These are phyloP conservation scores for Syzygium malaccense DNA, from an alignment of 441 rosid species.

Conservation along the genomic window DNA sequence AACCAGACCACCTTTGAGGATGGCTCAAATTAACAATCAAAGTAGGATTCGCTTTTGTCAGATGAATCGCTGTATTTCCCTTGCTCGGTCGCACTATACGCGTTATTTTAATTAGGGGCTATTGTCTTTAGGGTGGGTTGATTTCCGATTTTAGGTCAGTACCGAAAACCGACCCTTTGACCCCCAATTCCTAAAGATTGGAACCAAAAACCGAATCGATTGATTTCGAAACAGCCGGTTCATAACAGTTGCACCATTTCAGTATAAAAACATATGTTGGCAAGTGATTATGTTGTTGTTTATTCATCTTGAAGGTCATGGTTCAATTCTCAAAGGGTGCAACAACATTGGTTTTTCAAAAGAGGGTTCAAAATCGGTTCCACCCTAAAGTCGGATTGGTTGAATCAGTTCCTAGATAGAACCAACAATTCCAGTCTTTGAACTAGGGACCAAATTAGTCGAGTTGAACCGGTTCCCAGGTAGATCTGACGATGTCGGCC, in stretches of 20 bases:
- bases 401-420: neutral
- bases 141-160: accelerated
- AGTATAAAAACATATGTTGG: neutral
- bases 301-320: neutral
- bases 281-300: neutral
- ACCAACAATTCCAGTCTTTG: neutral
- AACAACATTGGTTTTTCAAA: neutral
- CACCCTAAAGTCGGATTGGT: neutral
- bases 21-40: neutral
- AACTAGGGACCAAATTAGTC: accelerated
- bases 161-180: neutral
- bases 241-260: neutral
- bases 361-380: neutral
- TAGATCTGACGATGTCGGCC: neutral
- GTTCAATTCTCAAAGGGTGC: neutral
- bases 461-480: neutral
- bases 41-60: neutral
- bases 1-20: neutral
- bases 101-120: neutral
- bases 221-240: neutral
- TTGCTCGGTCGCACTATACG: neutral
- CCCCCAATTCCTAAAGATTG: neutral
- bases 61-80: neutral
- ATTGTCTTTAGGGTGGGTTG: neutral
- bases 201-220: accelerated